A percentile compares a stretch with the other conserved stretches of the same genome.
These are phyloP conservation scores for Fagus sylvatica DNA, from an alignment of 306 rosid species.

Conservation along the genomic window DNA sequence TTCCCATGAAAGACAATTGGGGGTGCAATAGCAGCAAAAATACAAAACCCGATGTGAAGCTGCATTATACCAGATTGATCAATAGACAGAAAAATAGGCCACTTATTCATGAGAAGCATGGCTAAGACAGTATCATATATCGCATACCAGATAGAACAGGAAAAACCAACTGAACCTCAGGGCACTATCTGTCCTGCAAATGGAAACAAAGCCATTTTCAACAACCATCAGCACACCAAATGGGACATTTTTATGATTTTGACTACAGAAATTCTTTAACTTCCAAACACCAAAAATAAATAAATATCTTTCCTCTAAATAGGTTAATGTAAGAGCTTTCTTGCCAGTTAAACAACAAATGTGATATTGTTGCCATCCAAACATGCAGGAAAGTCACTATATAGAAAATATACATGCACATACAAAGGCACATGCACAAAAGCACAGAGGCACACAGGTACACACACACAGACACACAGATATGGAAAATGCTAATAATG, in stretches of 20 bases:
- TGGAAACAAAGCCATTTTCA: constrained; percentile 4
- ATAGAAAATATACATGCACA: neutral
- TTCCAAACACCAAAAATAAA: neutral
- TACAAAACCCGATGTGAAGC: constrained; percentile 82
- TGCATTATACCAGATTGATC: constrained; percentile 47
- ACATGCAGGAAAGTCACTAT: neutral
- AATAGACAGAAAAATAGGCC: constrained; percentile 25
- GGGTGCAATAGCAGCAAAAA: constrained; percentile 91
- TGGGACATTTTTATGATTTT: neutral
- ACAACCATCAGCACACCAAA: constrained; percentile 21
- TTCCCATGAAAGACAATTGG: constrained; percentile 89
- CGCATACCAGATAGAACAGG: constrained; percentile 83
- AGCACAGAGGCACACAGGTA: neutral
- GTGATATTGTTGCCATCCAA: neutral
- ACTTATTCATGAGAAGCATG: constrained; percentile 1
- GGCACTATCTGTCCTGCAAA: constrained; percentile 92
- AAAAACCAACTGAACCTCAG: constrained; percentile 93
- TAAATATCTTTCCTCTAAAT: neutral
- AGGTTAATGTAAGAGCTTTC: constrained; percentile 1
- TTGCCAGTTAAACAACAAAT: neutral
- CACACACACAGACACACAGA: neutral
- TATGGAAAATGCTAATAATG: neutral
- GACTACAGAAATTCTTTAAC: neutral
- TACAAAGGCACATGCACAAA: neutral
- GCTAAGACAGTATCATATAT: constrained; percentile 13